Evolutionary conservation across 768 basidiomycete genomes (phyloP), one percentile per base, ranked within the genome.

Genomic region (Amanita pallidorosea): DNA sequence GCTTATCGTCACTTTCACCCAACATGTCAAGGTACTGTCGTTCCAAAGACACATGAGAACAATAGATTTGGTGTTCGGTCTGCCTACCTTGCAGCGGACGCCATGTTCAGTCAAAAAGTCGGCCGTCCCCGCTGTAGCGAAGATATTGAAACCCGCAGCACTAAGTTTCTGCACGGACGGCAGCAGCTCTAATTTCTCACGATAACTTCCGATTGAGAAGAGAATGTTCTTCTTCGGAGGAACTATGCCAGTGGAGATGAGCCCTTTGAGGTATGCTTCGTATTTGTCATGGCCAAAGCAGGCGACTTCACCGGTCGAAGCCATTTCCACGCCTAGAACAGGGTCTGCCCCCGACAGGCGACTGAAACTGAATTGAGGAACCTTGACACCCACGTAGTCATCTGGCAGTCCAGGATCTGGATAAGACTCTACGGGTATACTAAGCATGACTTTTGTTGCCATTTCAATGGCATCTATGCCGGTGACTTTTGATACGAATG

Each of bases 301-400:
- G 15, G 96, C 96, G 22, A 99, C 96, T 65, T 99, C 96, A 52
- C 96, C 96, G 0, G 95, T 99, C 15, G 96, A 98, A 13, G 96
- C 96, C 96, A 99, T 99, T 72, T 99, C 96, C 38, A 98, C 95
- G 60, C 96, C 95, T 11, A 97, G 79, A 6, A 98, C 86, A 17
- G 96, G 96, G 64, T 99, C 96, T 17, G 96, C 96, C 22, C 96
- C 96, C 17, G 91, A 94, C 33, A 99, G 70, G 38, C 96, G 83
- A 59, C 88, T 92, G 70, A 98, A 99, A 59, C 89, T 93, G 81
- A 98, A 99, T 66, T 99, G 96, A n/a, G 96, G 93, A 2, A 96
- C 95, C 73, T 99, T 99, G 69, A 99, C 86, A 51, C 95, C 96
- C 53, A 99, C 96, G 63, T 98, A 99, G 63, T 97, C 90, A 34